Percentiles rank a stretch among this genome's conserved stretches.
These are phyloP conservation scores for Sphagnum contortum DNA, from an alignment of 225 moss, liverwort and hornwort species.

Conservation along the genomic window DNA sequence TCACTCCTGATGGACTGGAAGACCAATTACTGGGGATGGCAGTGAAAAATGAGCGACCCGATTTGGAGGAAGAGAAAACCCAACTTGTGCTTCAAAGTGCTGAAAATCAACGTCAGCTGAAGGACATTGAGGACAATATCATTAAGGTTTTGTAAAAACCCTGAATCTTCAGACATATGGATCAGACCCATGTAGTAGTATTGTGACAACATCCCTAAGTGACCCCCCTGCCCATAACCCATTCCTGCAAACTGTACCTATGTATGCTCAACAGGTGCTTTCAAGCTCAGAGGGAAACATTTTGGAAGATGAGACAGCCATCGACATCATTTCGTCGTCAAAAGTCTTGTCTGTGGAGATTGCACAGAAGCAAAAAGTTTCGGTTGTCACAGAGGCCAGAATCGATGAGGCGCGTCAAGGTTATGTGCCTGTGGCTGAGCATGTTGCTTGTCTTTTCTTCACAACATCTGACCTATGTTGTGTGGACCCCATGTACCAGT, in stretches of 20 bases:
- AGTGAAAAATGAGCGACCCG: conserved; percentile 59
- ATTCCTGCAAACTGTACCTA: too few species aligned
- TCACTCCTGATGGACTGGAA: conserved; percentile 63
- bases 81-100: conserved; percentile 64
- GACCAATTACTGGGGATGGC: conserved; percentile 70
- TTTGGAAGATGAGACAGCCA: conserved; percentile 62
- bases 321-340: conserved; percentile 59
- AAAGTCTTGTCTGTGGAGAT: conserved; percentile 58
- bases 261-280: conserved; percentile 25
- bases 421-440: conserved; percentile 57
- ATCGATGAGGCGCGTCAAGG: conserved; percentile 67
- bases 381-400: conserved; percentile 51
- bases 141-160: conserved; percentile 26
- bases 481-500: conserved; percentile 67
- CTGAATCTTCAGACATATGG: not conserved
- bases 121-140: conserved; percentile 65
- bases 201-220: too few species aligned
- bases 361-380: conserved; percentile 57
- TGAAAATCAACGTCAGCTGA: conserved; percentile 60
- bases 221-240: too few species aligned
- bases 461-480: conserved; percentile 52
- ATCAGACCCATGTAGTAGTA: not conserved
- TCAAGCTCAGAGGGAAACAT: conserved; percentile 73
- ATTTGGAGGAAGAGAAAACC: conserved; percentile 67
- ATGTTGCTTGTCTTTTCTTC: conserved; percentile 59